Base-by-base conservation (phyloP, 441 rosid genomes). In the Bocquillonia castaneifolia region DNA sequence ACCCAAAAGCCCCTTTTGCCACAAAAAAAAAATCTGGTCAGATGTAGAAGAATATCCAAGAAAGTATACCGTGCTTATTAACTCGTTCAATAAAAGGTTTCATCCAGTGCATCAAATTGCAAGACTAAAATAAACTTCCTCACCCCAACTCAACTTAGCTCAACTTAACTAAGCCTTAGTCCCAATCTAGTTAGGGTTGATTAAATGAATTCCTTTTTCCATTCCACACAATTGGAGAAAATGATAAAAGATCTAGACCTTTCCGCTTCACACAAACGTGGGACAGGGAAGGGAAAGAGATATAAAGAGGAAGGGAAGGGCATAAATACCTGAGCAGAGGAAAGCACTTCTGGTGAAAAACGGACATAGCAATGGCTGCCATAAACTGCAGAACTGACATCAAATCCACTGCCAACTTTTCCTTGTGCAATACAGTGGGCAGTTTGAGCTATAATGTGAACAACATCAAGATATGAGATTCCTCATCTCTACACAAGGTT, bases 391-490 rank as follows among this genome's bases (percentile, higher is more conserved):
- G 93, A 87, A 76, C 99, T 89, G 72, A 95, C 97, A 86, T 94
- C 99, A 77, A 92, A 92, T 53, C 99, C 99, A 81, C 99, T 93
- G 68, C 99, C 99, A 56, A 94, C 91, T 79, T 94, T 90, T 70
- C 99, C 99, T 87, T 90, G 99, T 36, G 99, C 96, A 65, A 94
- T 84, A 80, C 98, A 92, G 50, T 94, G 98, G 47, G 98, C 94
- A 76, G 85, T 86, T 83, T 94, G 99, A 64, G 98, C 90, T 45
- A 95, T 83, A 73, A 83, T 83, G 74, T 92, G 99, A 73, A 92
- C 88, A 23, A 79, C 40, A 75, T 89, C 93, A 71, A 92, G 85
- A 80, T 77, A 18, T 13, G 52, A 50, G 79, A 72, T 59, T 80
- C 82, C 52, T 72, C 74, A 69, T 77, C 78, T 74, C 72, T 73